These are phyloP conservation scores for Polyplosphaeria fusca DNA, from an alignment of 495 filamentous ascomycete genomes.

Conservation along the genomic window DNA sequence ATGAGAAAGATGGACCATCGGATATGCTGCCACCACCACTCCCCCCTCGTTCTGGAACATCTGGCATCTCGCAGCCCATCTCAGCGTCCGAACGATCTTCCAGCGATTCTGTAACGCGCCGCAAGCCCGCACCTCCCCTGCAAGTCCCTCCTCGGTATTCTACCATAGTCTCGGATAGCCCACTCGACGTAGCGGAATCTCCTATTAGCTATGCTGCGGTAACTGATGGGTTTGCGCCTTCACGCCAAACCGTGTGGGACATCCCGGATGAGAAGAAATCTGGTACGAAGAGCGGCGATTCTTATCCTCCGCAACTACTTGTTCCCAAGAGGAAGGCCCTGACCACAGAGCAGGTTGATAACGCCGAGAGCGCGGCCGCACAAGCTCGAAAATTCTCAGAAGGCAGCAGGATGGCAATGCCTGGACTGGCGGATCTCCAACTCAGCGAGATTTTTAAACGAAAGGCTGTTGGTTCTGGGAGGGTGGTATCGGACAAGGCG, in stretches of 20 bases:
- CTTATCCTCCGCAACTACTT: constrained; percentile 31
- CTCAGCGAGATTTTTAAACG: constrained; percentile 10
- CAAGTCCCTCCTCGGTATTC: constrained; percentile 40
- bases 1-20: constrained; percentile 28
- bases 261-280: constrained; percentile 26
- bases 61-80: constrained; percentile 2
- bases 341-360: constrained; percentile 38
- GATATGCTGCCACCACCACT: constrained; percentile 35
- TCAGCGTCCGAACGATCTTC: constrained; percentile 10
- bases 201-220: constrained; percentile 37
- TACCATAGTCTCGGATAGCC: constrained; percentile 27
- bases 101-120: constrained; percentile 22
- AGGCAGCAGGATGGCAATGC: constrained; percentile 19
- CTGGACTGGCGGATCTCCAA: constrained; percentile 18
- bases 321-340: constrained; percentile 44
- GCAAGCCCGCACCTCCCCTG: constrained; percentile 39
- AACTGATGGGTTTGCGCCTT: constrained; percentile 37
- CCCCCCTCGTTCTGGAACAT: constrained; percentile 30
- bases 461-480: constrained; percentile 13
- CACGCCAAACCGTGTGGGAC: constrained; percentile 7
- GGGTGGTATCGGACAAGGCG: neutral
- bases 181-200: constrained; percentile 32
- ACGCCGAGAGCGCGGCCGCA: constrained; percentile 26
- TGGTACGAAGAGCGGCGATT: constrained; percentile 30
- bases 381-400: constrained; percentile 17